These are phyloP conservation scores for Populus tremula DNA, from an alignment of 345 rosid species.

Conservation along the genomic window DNA sequence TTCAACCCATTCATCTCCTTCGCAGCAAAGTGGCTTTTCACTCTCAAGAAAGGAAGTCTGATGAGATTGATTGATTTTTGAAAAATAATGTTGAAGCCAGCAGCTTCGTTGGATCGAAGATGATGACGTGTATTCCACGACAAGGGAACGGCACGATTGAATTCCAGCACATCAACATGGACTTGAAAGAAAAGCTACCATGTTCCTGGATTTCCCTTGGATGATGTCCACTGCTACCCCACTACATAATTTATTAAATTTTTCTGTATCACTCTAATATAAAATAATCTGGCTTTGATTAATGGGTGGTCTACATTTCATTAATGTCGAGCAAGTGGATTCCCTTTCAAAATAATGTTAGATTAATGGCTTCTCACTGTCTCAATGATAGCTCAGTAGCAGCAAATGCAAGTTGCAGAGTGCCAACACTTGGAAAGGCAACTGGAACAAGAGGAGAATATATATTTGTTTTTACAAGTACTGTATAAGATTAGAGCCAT, in stretches of 20 bases:
- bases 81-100: slow-evolving; percentile 17
- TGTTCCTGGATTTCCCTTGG: slow-evolving; percentile 22
- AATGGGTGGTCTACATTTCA: slow-evolving; percentile 45
- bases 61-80: slow-evolving; percentile 1
- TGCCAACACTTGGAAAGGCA: slow-evolving; percentile 31
- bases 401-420: slow-evolving; percentile 13
- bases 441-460: slow-evolving; percentile 20
- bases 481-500: neutral
- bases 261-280: neutral
- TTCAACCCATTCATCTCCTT: neutral
- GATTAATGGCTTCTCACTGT: slow-evolving; percentile 20
- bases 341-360: slow-evolving; percentile 31
- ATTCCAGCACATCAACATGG: slow-evolving; percentile 21
- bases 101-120: neutral
- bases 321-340: slow-evolving; percentile 43
- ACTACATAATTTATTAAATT: slow-evolving; percentile 7
- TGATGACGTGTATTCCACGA: slow-evolving; percentile 37
- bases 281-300: slow-evolving; percentile 10
- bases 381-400: slow-evolving; percentile 15
- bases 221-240: slow-evolving; percentile 25
- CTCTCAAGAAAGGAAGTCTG: neutral
- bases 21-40: slow-evolving; percentile 12
- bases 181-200: slow-evolving; percentile 20
- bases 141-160: slow-evolving; percentile 12
- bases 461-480: slow-evolving; percentile 15